phyloP scores from a whole-genome alignment of 371 early-diverging fungal species.

The Mucor sp. region DNA sequence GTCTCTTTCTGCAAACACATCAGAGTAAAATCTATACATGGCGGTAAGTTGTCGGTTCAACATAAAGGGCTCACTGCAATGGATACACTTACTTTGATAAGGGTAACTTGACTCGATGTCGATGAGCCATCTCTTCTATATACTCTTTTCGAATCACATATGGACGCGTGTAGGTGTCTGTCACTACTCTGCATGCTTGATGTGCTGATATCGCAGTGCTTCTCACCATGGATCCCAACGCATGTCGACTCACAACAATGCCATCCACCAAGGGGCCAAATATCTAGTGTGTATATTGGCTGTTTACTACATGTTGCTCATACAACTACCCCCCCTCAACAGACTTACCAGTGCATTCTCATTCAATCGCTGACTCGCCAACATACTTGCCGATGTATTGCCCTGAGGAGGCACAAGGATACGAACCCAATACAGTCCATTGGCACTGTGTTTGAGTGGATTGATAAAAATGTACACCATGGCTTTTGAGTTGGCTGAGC shows the following conservation, averaged over 20 bases:
- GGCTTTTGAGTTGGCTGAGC: constrained; percentile 25
- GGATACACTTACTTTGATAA: constrained; percentile 55
- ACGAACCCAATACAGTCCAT: constrained; percentile 61
- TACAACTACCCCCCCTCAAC: too few species aligned
- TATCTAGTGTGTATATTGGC: too few species aligned
- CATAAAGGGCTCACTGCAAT: too few species aligned
- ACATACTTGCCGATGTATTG: constrained; percentile 26
- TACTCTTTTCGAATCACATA: constrained; percentile 60
- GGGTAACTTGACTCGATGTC: constrained; percentile 47
- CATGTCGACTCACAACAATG: constrained; percentile 69
- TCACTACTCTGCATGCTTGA: constrained; percentile 58
- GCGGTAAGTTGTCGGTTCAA: too few species aligned
- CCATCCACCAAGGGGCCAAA: constrained; percentile 78
- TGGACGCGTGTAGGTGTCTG: constrained; percentile 59
- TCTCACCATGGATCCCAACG: constrained; percentile 69
- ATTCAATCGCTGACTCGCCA: constrained; percentile 42
- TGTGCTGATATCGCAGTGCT: constrained; percentile 74
- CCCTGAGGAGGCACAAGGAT: constrained; percentile 40
- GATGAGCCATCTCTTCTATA: constrained; percentile 60
- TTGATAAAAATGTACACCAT: constrained; percentile 65
- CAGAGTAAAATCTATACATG: constrained; percentile 22
- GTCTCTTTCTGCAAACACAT: constrained; percentile 18
- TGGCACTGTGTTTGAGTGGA: constrained; percentile 49
- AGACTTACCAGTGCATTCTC: constrained; percentile 54
- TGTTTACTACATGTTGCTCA: background rate